These are phyloP conservation scores for Zopfia rhizophila DNA, from an alignment of 2,329 filamentous ascomycete genomes.

Conservation along the genomic window DNA sequence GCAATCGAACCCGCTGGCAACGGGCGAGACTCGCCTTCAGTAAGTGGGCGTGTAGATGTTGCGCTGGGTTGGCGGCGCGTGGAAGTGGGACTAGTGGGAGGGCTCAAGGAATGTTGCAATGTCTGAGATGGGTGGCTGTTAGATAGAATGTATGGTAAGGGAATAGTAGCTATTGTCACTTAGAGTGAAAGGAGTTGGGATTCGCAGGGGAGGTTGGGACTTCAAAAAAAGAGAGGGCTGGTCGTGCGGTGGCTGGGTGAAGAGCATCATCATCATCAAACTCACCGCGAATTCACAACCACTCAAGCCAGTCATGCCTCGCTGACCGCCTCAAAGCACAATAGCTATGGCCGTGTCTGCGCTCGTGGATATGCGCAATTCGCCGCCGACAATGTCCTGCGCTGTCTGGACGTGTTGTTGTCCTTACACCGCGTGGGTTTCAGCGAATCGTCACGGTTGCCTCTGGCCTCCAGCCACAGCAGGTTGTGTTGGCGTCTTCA, in stretches of 20 bases:
- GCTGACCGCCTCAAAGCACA: constrained; percentile 16
- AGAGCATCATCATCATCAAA: constrained; percentile 19
- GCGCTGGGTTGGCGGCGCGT: constrained; percentile 14
- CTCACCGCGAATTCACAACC: constrained; percentile 24
- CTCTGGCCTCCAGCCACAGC: constrained; percentile 11
- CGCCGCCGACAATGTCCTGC: constrained; percentile 8
- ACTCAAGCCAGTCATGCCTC: constrained; percentile 27
- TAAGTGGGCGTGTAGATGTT: not conserved
- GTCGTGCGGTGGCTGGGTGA: constrained; percentile 24
- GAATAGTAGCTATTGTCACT: constrained; percentile 22
- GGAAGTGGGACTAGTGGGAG: constrained; percentile 26
- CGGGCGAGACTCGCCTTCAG: constrained; percentile 1
- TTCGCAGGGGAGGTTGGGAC: constrained; percentile 31
- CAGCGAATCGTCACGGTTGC: constrained; percentile 21
- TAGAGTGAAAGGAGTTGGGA: constrained; percentile 14
- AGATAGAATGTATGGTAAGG: constrained; percentile 26
- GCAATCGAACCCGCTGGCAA: constrained; percentile 10
- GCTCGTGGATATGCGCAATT: constrained; percentile 21
- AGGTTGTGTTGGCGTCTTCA: constrained; percentile 5
- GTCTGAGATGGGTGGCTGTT: constrained; percentile 24
- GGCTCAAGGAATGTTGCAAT: constrained; percentile 30
- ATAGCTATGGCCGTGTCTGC: constrained; percentile 11
- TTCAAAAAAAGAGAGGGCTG: constrained; percentile 20
- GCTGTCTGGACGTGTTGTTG: constrained; percentile 13
- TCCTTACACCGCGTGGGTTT: constrained; percentile 4